Conservation (phyloP, 1,284 basidiomycete species). For the Leccinum subrobustum region DNA sequence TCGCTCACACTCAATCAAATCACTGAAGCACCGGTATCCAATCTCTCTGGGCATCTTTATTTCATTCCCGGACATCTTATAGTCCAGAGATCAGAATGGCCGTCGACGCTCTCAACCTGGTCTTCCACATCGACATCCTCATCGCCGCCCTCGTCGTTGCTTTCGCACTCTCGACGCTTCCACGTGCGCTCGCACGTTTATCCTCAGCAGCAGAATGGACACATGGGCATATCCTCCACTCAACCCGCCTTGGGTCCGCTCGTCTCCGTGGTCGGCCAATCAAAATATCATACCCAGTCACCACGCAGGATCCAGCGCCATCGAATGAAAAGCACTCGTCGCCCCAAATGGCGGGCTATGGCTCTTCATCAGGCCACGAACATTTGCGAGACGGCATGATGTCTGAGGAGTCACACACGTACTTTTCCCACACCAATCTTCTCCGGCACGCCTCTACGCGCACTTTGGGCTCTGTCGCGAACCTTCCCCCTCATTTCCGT, state of each 20-base stretch:
- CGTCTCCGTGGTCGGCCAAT: conserved; percentile 12
- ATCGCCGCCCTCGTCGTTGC: conserved; percentile 40
- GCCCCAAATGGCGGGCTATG: background rate
- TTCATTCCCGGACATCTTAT: background rate
- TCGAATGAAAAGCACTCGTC: background rate
- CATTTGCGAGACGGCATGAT: conserved; percentile 13
- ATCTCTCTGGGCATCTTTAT: conserved; percentile 1
- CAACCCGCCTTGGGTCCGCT: conserved; percentile 19
- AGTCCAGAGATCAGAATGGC: conserved; percentile 11
- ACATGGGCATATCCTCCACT: conserved; percentile 46
- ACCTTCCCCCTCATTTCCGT: conserved; percentile 46
- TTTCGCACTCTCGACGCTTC: conserved; percentile 44
- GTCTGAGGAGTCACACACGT: conserved; percentile 34
- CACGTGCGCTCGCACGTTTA: conserved; percentile 50
- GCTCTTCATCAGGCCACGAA: conserved; percentile 27
- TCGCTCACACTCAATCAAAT: background rate
- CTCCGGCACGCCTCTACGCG: conserved; percentile 18
- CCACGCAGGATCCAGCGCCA: background rate
- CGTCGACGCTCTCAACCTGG: conserved; percentile 26
- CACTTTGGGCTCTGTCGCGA: conserved; percentile 12
- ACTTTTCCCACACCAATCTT: conserved; percentile 24
- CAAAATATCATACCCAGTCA: background rate
- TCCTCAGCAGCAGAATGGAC: conserved; percentile 48
- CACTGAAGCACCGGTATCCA: conserved; percentile 1
- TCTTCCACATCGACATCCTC: conserved; percentile 46